phyloP scores from a whole-genome alignment of 176 grass and related monocot species.

The Zizania latifolia region DNA sequence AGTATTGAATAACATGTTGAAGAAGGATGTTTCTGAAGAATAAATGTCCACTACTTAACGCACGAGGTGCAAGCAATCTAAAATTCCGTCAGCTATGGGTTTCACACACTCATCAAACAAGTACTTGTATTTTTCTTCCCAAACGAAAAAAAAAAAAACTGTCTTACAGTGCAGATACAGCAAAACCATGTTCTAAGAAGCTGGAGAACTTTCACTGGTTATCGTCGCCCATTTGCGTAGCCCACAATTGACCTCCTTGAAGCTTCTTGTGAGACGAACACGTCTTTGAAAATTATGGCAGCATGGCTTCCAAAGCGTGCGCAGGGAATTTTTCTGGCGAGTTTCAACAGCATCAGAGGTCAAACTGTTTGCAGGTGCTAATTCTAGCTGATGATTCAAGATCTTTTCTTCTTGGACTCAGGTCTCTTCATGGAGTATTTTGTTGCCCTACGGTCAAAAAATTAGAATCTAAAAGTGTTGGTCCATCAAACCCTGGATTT shows the following conservation, averaged over 20 bases:
- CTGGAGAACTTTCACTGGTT: not conserved
- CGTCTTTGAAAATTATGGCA: not conserved
- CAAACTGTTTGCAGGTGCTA: not conserved
- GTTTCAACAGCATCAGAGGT: not conserved
- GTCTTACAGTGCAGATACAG: not conserved
- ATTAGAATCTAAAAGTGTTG: no score
- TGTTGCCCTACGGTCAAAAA: no score
- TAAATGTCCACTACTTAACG: constrained; percentile 2
- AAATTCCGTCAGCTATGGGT: not conserved
- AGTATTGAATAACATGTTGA: no score
- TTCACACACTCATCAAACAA: not conserved
- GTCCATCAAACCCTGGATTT: no score
- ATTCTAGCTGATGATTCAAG: constrained; percentile 5
- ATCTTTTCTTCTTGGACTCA: constrained; percentile 56
- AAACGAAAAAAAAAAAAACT: not conserved
- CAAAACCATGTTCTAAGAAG: not conserved
- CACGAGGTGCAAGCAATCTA: not conserved
- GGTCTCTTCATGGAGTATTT: no score
- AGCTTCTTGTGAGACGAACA: not conserved
- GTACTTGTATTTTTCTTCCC: not conserved
- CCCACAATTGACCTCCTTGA: not conserved
- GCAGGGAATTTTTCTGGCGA: not conserved
- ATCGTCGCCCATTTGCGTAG: not conserved
- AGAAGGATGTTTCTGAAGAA: not conserved
- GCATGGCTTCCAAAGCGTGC: not conserved